Evolutionary conservation across 2,329 filamentous ascomycete genomes (phyloP).

Genomic region (Colletotrichum cuscutae): DNA sequence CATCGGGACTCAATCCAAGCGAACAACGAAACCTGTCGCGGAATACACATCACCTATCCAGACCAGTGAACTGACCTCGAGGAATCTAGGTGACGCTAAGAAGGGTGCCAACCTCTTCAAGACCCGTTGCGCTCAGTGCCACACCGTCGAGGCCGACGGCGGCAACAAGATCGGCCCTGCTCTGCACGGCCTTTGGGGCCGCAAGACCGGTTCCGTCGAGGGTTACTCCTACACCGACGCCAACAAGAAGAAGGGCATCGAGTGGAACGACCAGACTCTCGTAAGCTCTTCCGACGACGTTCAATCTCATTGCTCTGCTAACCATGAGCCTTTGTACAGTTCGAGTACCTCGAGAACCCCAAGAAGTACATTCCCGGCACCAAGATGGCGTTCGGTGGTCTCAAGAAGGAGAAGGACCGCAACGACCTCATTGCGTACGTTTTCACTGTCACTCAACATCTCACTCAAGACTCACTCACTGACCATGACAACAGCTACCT

Average conservation of each 20-base stretch:
- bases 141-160: conserved; percentile 90
- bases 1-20: background rate
- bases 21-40: conserved; percentile 4
- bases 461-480: conserved; percentile 30
- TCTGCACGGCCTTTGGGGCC: conserved; percentile 97
- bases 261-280: conserved; percentile 87
- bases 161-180: conserved; percentile 98
- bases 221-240: conserved; percentile 98
- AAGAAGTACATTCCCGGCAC: conserved; percentile 99
- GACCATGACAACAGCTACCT: conserved; percentile 66
- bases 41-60: background rate
- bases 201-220: conserved; percentile 89
- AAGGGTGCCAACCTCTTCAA: conserved; percentile 99
- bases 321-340: conserved; percentile 60
- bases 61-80: conserved; percentile 24
- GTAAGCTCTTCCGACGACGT: conserved; percentile 58
- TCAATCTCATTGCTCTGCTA: conserved; percentile 20
- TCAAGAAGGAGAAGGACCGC: conserved; percentile 99
- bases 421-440: conserved; percentile 98
- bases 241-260: conserved; percentile 97
- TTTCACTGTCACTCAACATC: background rate
- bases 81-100: conserved; percentile 79
- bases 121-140: conserved; percentile 98
- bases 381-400: conserved; percentile 99
- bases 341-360: conserved; percentile 99